phyloP scores from a whole-genome alignment of 768 basidiomycete species.

The Mycena metata region DNA sequence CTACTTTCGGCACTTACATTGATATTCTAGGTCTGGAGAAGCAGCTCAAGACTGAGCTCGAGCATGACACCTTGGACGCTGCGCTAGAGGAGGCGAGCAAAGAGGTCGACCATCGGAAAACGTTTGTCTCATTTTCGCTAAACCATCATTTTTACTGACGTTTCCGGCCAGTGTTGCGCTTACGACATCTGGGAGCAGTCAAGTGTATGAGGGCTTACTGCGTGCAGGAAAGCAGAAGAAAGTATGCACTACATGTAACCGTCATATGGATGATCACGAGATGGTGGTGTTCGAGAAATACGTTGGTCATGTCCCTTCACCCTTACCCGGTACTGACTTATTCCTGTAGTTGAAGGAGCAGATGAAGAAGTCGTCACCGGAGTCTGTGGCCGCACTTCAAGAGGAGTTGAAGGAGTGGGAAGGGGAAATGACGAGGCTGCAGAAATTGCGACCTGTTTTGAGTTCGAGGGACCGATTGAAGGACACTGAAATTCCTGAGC shows the following conservation, averaged over 20 bases:
- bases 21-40: slow-evolving; percentile 62
- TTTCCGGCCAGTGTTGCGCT: slow-evolving; percentile 44
- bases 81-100: slow-evolving; percentile 61
- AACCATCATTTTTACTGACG: slow-evolving; percentile 6
- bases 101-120: slow-evolving; percentile 60
- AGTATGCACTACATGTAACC: slow-evolving; percentile 82
- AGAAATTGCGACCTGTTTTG: slow-evolving; percentile 70
- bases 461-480: slow-evolving; percentile 68
- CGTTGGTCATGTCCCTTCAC: slow-evolving; percentile 56
- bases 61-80: slow-evolving; percentile 58
- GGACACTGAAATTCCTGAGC: slow-evolving; percentile 71
- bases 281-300: slow-evolving; percentile 76
- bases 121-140: slow-evolving; percentile 50
- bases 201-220: slow-evolving; percentile 69
- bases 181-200: slow-evolving; percentile 47
- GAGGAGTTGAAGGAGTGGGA: slow-evolving; percentile 73
- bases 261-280: slow-evolving; percentile 68
- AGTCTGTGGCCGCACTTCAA: slow-evolving; percentile 57
- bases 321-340: slow-evolving; percentile 5
- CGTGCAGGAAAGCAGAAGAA: slow-evolving; percentile 72
- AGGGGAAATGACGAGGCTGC: slow-evolving; percentile 66
- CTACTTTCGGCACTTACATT: neutral
- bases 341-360: slow-evolving; percentile 69
- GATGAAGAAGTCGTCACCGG: slow-evolving; percentile 68
- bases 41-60: slow-evolving; percentile 55